Percentiles rank a stretch among this genome's conserved stretches.
phyloP scores from a whole-genome alignment of 345 rosid species.

The Eucalyptus brandiana region DNA sequence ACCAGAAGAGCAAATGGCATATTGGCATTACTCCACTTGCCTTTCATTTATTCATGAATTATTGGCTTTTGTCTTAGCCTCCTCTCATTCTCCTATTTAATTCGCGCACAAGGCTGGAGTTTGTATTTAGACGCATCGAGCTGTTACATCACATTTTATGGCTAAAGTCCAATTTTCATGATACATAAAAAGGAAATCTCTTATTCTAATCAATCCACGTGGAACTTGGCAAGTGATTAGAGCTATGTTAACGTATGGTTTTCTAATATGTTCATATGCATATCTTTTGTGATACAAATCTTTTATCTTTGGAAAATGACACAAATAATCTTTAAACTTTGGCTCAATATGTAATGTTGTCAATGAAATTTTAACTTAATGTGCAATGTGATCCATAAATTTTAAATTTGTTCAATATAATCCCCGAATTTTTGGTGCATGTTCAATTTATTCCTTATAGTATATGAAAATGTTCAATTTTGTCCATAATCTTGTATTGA shows the following conservation, averaged over 20 bases:
- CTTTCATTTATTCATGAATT: neutral
- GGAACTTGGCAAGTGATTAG: neutral
- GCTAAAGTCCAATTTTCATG: neutral
- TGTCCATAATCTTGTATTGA: neutral
- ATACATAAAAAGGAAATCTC: neutral
- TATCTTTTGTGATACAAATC: neutral
- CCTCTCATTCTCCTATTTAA: neutral
- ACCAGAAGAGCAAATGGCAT: neutral
- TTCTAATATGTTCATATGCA: neutral
- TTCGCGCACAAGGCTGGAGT: neutral
- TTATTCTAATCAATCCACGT: neutral
- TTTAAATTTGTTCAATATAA: neutral
- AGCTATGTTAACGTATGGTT: neutral
- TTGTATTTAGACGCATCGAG: neutral
- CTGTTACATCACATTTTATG: neutral
- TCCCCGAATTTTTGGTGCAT: rapidly evolving
- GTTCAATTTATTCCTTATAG: too few relatives aligned
- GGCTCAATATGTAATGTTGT: neutral
- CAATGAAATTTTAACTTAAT: neutral
- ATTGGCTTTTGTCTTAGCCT: neutral
- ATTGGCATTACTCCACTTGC: neutral
- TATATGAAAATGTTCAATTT: neutral
- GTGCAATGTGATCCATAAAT: rapidly evolving
- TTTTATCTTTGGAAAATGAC: neutral
- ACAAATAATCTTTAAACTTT: neutral